Evolutionary conservation across 2,329 filamentous ascomycete genomes (phyloP).

Genomic region (Monosporascus sp.): DNA sequence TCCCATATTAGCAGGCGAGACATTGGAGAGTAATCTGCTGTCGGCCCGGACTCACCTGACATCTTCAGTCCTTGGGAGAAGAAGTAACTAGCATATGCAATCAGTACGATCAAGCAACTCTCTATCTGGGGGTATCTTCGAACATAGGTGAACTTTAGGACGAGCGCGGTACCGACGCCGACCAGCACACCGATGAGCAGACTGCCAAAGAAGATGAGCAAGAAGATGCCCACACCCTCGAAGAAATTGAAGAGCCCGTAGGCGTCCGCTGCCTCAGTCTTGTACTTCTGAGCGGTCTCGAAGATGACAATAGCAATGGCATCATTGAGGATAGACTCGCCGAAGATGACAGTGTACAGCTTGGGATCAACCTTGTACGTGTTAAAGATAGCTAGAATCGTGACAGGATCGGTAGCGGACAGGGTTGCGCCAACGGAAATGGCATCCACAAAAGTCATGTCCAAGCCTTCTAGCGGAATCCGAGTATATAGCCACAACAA

Average conservation of each 20-base stretch:
- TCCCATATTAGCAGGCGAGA: conserved; percentile 1
- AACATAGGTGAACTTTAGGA: conserved; percentile 92
- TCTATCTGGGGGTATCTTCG: conserved; percentile 93
- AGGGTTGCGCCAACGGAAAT: conserved; percentile 95
- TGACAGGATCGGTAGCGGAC: conserved; percentile 95
- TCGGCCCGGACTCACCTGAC: conserved; percentile 63
- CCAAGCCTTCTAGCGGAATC: conserved; percentile 77
- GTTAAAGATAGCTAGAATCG: conserved; percentile 97
- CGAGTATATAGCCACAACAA: conserved; percentile 86
- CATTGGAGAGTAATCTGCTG: not conserved
- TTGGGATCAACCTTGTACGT: conserved; percentile 99
- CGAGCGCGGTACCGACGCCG: conserved; percentile 79
- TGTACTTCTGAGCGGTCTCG: conserved; percentile 93
- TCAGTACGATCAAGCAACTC: conserved; percentile 87
- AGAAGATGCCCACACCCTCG: conserved; percentile 88
- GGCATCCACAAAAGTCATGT: conserved; percentile 89
- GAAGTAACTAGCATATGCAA: conserved; percentile 95
- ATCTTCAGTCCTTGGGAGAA: conserved; percentile 94
- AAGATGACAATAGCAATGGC: conserved; percentile 98
- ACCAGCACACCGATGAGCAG: conserved; percentile 83
- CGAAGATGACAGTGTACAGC: conserved; percentile 97
- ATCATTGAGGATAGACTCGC: conserved; percentile 96
- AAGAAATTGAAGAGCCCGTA: conserved; percentile 79
- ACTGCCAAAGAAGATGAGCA: conserved; percentile 93
- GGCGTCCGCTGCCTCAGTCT: conserved; percentile 64